Evolutionary conservation across 371 early-diverging fungal genomes (phyloP).

Genomic region (Ordospora colligata): DNA sequence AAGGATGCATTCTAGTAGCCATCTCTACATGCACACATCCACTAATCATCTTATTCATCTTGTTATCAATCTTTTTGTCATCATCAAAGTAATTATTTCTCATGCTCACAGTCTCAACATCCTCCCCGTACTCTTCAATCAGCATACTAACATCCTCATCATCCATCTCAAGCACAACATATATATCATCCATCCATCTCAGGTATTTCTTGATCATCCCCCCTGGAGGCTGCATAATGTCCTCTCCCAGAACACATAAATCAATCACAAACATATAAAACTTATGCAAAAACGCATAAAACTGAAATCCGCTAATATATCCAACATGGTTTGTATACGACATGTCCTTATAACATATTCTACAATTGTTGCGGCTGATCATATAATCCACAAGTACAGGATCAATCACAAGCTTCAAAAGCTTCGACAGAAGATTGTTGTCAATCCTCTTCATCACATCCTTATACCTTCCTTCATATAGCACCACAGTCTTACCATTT

Average conservation of each 20-base stretch:
- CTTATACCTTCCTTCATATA: constrained; percentile 73
- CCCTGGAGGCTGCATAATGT: constrained; percentile 42
- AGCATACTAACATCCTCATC: neutral
- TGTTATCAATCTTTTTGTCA: neutral
- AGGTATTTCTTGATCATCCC: neutral
- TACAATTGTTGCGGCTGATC: constrained; percentile 90
- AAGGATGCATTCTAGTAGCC: neutral
- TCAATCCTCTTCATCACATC: constrained; percentile 89
- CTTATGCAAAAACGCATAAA: constrained; percentile 87
- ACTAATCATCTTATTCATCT: neutral
- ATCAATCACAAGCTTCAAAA: constrained; percentile 84
- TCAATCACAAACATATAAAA: constrained; percentile 90
- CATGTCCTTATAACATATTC: constrained; percentile 93
- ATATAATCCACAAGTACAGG: constrained; percentile 96
- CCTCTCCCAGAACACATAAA: constrained; percentile 81
- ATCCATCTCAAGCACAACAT: neutral
- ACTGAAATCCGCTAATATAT: constrained; percentile 88
- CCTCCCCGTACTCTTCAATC: neutral
- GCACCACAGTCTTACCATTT: constrained; percentile 75
- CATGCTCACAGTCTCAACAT: neutral
- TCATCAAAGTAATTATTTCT: neutral
- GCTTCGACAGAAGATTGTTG: constrained; percentile 80
- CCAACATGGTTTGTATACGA: constrained; percentile 88
- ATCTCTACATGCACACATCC: neutral
- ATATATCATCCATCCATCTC: neutral